phyloP scores from a whole-genome alignment of 2,329 filamentous ascomycete species.

The Fonsecaea pedrosoi region DNA sequence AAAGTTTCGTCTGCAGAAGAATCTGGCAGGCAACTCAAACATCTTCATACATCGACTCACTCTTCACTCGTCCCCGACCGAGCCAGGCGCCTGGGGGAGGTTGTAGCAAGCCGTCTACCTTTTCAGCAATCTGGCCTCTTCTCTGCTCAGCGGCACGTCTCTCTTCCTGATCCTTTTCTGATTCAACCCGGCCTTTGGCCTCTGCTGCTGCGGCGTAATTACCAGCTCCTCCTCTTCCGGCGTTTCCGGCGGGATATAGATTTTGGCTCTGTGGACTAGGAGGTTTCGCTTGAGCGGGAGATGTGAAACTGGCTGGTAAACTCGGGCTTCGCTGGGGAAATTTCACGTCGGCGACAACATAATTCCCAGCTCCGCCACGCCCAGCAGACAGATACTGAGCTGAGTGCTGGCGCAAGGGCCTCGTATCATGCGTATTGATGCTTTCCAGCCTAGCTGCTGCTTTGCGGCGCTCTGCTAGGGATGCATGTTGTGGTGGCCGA shows the following conservation, averaged over 20 bases:
- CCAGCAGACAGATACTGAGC: conserved; percentile 33
- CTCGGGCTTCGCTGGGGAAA: conserved; percentile 27
- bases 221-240: conserved; percentile 67
- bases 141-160: conserved; percentile 32
- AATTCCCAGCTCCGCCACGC: conserved; percentile 38
- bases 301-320: conserved; percentile 24
- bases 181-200: conserved; percentile 23
- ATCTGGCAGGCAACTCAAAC: conserved; percentile 19
- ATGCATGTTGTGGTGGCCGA: conserved; percentile 31
- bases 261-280: conserved; percentile 17
- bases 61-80: conserved; percentile 32
- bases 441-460: conserved; percentile 34
- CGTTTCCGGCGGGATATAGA: conserved; percentile 34
- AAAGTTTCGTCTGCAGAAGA: neutral
- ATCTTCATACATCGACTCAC: conserved; percentile 23
- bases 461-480: conserved; percentile 35
- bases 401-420: conserved; percentile 30
- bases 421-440: conserved; percentile 34
- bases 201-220: conserved; percentile 54
- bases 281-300: neutral
- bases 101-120: conserved; percentile 36
- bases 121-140: conserved; percentile 34
- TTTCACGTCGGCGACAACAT: conserved; percentile 24
- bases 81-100: conserved; percentile 37
- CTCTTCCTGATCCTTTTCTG: conserved; percentile 30